phyloP scores from a whole-genome alignment of 441 rosid species.

The Manihot esculenta region DNA sequence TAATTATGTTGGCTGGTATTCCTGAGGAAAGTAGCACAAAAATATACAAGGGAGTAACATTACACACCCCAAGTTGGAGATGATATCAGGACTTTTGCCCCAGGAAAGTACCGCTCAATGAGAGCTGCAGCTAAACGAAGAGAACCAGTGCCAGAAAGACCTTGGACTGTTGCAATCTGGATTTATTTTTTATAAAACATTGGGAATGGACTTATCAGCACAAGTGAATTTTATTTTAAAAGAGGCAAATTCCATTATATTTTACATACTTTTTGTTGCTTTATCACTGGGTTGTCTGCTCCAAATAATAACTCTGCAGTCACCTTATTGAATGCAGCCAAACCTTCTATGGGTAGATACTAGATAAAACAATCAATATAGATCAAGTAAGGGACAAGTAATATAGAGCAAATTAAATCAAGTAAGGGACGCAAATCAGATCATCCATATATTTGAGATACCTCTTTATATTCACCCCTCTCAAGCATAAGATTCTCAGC shows the following conservation, averaged over 20 bases:
- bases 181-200: conserved; percentile 13
- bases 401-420: conserved; percentile 13
- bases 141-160: conserved; percentile 98
- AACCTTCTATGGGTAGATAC: conserved; percentile 98
- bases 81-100: conserved; percentile 84
- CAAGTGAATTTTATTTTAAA: not conserved
- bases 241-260: not conserved
- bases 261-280: conserved; percentile 63
- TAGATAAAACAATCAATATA: conserved; percentile 33
- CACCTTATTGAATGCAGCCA: conserved; percentile 86
- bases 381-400: not conserved
- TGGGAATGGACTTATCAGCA: not conserved
- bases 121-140: conserved; percentile 91
- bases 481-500: conserved; percentile 88
- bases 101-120: conserved; percentile 85
- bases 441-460: conserved; percentile 30
- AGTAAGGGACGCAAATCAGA: not conserved
- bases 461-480: conserved; percentile 95
- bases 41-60: conserved; percentile 14
- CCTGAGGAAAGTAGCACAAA: not conserved
- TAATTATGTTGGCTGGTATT: conserved; percentile 16
- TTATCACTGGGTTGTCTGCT: conserved; percentile 68
- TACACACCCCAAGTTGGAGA: conserved; percentile 90
- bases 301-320: conserved; percentile 92
- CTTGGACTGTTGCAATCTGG: conserved; percentile 95